Conservation (phyloP, 2,329 filamentous ascomycete species). For the Arthrobotrys conoides region DNA sequence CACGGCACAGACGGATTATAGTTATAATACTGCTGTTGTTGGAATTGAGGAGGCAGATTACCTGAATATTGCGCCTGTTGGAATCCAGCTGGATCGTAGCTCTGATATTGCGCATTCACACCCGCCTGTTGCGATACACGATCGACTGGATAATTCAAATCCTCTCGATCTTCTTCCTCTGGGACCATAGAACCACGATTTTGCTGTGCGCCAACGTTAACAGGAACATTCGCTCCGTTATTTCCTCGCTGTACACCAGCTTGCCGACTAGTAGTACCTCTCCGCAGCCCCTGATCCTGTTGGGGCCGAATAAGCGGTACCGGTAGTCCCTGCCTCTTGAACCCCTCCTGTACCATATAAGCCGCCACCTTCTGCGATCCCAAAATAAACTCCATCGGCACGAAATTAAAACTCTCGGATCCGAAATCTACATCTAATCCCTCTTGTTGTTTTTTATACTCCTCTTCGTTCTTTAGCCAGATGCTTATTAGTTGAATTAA, state of each 20-base stretch:
- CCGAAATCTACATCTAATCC: conserved; percentile 24
- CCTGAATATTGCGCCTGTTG: background rate
- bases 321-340: background rate
- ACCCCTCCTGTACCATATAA: conserved; percentile 5
- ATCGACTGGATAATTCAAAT: background rate
- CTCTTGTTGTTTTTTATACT: conserved; percentile 5
- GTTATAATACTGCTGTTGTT: background rate
- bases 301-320: background rate
- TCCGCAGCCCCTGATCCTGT: background rate
- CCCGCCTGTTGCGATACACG: background rate
- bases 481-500: background rate
- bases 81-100: background rate
- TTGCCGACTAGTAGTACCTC: background rate
- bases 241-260: background rate
- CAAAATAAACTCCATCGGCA: background rate
- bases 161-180: background rate
- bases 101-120: background rate
- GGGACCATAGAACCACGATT: background rate
- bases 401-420: conserved; percentile 42
- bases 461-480: conserved; percentile 23
- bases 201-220: background rate
- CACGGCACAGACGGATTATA: background rate
- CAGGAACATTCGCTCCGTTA: background rate
- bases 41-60: no score
- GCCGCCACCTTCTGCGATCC: background rate